Base-by-base conservation (phyloP, 352 stramenopile genomes). In the Phytophthora pisi region DNA sequence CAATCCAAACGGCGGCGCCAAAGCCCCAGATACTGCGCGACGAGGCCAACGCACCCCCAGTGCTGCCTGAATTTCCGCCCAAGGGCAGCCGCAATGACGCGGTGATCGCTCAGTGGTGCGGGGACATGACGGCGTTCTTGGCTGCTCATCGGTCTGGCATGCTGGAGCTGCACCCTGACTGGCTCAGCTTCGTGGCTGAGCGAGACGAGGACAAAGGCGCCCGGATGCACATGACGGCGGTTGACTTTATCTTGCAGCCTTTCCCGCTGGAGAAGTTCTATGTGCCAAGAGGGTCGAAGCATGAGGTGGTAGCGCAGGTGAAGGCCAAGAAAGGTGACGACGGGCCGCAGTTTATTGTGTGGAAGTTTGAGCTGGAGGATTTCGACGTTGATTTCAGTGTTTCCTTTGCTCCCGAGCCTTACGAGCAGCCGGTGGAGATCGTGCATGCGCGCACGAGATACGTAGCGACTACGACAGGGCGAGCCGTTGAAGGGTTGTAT, bases 281-380 rank as follows among this genome's bases (percentile, higher is more conserved):
- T 47, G 61, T 75, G 6, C 16, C 75, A 16, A 74, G 68, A 72
- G 83, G 82, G 1, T 89, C 86, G 5, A 64, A 61, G 5, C 80
- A 92, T 57, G 81, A 93, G 46, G 54, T 75, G 0, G 59, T 61
- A 16, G 66, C 91, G 11, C 59, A 82, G n/a, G 67, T 93, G 28
- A 75, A 74, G 9, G 64, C 72, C 4, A 72, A 71, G 38, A 73
- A 78, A 31, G 68, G 70, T 0, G 50, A 61, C 4, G 18, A 67
- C 1, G 16, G 30, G 0, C 66, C 72, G 9, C 86, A 91, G 36
- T 91, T 88, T 60, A 69, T 95, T 51, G 83, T 93, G 24, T 95
- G 87, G 87, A 89, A 89, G 51, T 95, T 95, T 56, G 87, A 93
- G 51, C 51, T 92, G 4, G 85, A 93, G 51, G 87, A 93, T 66